Base-by-base conservation (phyloP, 441 rosid species). In the Euphorbia schlechtendalii region DNA sequence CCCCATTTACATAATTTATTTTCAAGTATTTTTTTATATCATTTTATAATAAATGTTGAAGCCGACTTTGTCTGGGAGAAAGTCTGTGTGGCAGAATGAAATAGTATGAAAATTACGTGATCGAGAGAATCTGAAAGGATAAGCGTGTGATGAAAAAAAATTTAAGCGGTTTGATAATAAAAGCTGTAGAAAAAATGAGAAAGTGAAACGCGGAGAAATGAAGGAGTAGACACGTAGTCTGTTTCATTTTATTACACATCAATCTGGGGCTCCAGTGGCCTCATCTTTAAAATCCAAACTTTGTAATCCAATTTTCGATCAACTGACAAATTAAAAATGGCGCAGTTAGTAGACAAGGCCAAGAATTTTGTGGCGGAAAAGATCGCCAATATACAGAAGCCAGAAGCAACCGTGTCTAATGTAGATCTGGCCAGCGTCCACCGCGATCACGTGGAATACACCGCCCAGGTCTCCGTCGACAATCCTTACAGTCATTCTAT, bases 401-500 rank as follows among this genome's bases (percentile, higher is more conserved):
- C 98, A 32, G 96, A 88, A 78, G 89, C 95, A 11, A 63, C 64
- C 71, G 74, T 93, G 1, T 69, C 68, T 10, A 78, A 80, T 68
- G 85, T 90, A 7, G 82, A 84, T 73, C 82, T 93, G 21, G 82
- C 72, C 52, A 56, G 78, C 27, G 84, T 86, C 21, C 80, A 76
- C 69, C 84, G 84, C 4, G 81, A 83, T 76, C 77, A 78, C 38
- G 69, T 86, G 9, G 85, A 82, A 51, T 90, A 88, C 63, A 66
- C 32, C 4, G 95, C 97, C 0, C 74, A 90, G 70, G 78, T 93
- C 71, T 66, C 87, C 6, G 84, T 88, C 30, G 75, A 68, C 59
- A 92, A 90, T 61, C 98, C 98, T 21, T 90, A 92, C 41, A 27
- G 76, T 52, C 78, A 73, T 61, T 18, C 96, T 4, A 28, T 92